A percentile compares a stretch with the other conserved stretches of the same genome.
Conservation (phyloP, 441 rosid species). For the Pelargonium citronellum region DNA sequence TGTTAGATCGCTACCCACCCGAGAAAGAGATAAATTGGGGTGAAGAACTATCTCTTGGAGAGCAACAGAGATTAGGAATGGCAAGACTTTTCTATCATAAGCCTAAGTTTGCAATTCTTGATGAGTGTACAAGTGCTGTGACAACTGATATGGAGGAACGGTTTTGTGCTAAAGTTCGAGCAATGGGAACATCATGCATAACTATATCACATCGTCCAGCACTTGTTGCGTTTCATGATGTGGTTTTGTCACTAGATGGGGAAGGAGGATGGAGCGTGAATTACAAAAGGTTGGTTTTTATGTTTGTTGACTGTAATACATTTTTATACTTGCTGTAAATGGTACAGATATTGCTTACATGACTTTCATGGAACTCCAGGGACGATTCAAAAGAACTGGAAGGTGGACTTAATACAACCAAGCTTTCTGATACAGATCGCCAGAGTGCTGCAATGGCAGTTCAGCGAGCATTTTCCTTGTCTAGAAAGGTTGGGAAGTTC, state of each 20-base stretch:
- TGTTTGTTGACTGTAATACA: slow-evolving; percentile 17
- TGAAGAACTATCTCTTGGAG: slow-evolving; percentile 95
- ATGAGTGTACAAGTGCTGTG: slow-evolving; percentile 99
- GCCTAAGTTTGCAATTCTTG: slow-evolving; percentile 99
- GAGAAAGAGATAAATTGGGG: slow-evolving; percentile 97
- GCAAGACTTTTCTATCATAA: slow-evolving; percentile 97
- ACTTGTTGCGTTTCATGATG: slow-evolving; percentile 95
- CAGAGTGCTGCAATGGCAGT: slow-evolving; percentile 86
- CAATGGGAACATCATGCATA: slow-evolving; percentile 99
- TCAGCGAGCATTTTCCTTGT: slow-evolving; percentile 77
- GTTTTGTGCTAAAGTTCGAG: slow-evolving; percentile 92
- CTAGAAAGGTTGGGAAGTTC: slow-evolving; percentile 48
- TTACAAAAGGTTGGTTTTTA: slow-evolving; percentile 57
- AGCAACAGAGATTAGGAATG: slow-evolving; percentile 99
- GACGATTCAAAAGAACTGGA: slow-evolving; percentile 46
- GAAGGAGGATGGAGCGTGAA: slow-evolving; percentile 96
- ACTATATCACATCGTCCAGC: slow-evolving; percentile 99
- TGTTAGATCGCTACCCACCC: slow-evolving; percentile 86
- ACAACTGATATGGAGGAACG: slow-evolving; percentile 99
- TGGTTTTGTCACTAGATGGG: slow-evolving; percentile 93
- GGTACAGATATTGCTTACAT: slow-evolving; percentile 14
- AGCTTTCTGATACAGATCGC: slow-evolving; percentile 55
- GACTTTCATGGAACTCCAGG: slow-evolving; percentile 41
- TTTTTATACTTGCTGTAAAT: slow-evolving; percentile 9
- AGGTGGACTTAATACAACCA: slow-evolving; percentile 31